Conservation (phyloP, 768 basidiomycete genomes). For the Tulasnella sp. region DNA sequence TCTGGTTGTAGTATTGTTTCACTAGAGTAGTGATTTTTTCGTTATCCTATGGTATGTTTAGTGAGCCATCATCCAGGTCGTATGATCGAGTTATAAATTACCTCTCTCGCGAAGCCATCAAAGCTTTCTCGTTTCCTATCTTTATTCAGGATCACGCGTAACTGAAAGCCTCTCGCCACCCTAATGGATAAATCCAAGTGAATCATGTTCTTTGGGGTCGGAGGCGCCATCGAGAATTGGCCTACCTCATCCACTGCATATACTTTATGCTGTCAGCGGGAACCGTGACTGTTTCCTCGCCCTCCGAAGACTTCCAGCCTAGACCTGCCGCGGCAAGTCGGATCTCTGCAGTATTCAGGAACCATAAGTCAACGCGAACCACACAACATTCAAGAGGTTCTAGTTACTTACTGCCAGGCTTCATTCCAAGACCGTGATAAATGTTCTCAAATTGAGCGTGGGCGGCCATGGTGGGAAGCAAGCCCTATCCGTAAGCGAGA, state of each 20-base stretch:
- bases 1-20: slow-evolving; percentile 79
- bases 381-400: neutral
- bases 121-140: slow-evolving; percentile 62
- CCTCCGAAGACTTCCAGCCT: slow-evolving; percentile 70
- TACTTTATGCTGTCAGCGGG: slow-evolving; percentile 69
- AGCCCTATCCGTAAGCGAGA: no score
- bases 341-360: slow-evolving; percentile 28
- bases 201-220: neutral
- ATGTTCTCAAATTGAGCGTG: slow-evolving; percentile 74
- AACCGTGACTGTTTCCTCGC: slow-evolving; percentile 52
- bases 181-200: slow-evolving; percentile 23
- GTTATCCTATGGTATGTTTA: slow-evolving; percentile 52
- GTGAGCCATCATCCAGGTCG: neutral
- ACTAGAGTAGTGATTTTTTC: slow-evolving; percentile 71
- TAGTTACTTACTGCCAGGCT: slow-evolving; percentile 60
- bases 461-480: slow-evolving; percentile 27
- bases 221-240: neutral
- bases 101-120: slow-evolving; percentile 88
- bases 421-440: slow-evolving; percentile 59
- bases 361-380: slow-evolving; percentile 15
- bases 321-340: slow-evolving; percentile 84
- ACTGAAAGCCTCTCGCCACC: slow-evolving; percentile 86
- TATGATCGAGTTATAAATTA: slow-evolving; percentile 26
- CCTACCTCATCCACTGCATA: slow-evolving; percentile 70
- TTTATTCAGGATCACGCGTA: slow-evolving; percentile 64